Base-by-base conservation (phyloP, 2,329 filamentous ascomycete genomes). In the Fusarium veterinarium region DNA sequence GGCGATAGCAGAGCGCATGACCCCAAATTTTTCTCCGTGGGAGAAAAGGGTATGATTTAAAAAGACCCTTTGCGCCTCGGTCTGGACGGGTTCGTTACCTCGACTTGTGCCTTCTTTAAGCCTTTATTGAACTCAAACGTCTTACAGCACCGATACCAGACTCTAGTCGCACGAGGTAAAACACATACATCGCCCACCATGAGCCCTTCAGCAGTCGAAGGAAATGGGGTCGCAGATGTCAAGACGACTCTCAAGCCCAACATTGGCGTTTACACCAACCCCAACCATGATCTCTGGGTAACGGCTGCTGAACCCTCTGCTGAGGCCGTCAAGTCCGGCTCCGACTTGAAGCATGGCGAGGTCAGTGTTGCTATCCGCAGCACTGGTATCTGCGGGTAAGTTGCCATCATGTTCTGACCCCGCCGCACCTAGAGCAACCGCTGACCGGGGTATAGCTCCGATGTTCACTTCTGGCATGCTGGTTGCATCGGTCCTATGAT, bases 401-500 rank as follows among this genome's bases (percentile, higher is more conserved):
- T 81, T 44, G 12, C 35, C 16, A 23, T 67, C 35, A 41, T 42
- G 20, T 25, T 42, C 48, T 31, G n/a, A 57, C 41, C 60, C 52
- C 40, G 40, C 49, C 66, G 70, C 37, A 31, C n/a, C 42, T 37
- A 46, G 60, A 70, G 60, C 20, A 65, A 25, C 20, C 44, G 25
- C 71, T 73, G 62, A 73, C 59, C 57, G 62, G 67, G 63, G 52
- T 42, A 58, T 44, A 95, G 93, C 64, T 97, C 94, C 68, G 95
- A 98, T 83, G 92, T 98, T 63, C 95, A 98, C 85, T 98, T 98
- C 86, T 98, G 95, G 95, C 94, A 97, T 81, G 92, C 93, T 55
- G 95, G 95, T 75, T 93, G 93, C 85, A 98, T 98, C 80, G 95
- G 95, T 33, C 95, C 95, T 75, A 98, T 98, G 95, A 92, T 98